Conservation (phyloP, 352 stramenopile genomes). For the Globisporangium acanthophoron region DNA sequence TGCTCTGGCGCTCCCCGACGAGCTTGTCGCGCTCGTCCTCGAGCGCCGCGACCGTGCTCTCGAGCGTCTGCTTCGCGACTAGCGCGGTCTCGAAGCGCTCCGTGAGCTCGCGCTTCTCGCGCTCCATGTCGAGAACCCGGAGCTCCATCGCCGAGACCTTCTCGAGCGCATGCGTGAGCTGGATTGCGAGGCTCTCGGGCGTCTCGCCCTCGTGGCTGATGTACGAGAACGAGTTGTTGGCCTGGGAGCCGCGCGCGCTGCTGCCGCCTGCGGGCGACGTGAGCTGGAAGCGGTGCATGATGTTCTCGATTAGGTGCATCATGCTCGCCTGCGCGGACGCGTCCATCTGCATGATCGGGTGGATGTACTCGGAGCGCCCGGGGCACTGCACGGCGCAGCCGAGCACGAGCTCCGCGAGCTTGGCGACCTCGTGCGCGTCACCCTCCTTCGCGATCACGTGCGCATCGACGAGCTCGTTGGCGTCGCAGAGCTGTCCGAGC, state of each 20-base stretch:
- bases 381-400: conserved; percentile 76
- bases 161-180: conserved; percentile 61
- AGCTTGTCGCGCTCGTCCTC: conserved; percentile 70
- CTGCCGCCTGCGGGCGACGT: conserved; percentile 31
- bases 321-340: conserved; percentile 70
- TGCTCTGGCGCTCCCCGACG: conserved; percentile 61
- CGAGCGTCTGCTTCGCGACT: conserved; percentile 40
- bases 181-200: conserved; percentile 37
- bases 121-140: conserved; percentile 70
- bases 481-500: conserved; percentile 64
- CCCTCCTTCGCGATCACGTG: conserved; percentile 66
- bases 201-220: conserved; percentile 35
- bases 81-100: conserved; percentile 62
- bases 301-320: conserved; percentile 81
- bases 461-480: conserved; percentile 62
- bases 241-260: conserved; percentile 14
- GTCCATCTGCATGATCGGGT: conserved; percentile 81
- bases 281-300: conserved; percentile 76
- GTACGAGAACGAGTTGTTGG: conserved; percentile 57
- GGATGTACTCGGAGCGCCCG: conserved; percentile 79
- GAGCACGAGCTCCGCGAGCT: conserved; percentile 68
- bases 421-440: conserved; percentile 58
- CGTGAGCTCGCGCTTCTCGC: conserved; percentile 68
- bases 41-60: conserved; percentile 37
- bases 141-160: conserved; percentile 67